Evolutionary conservation across 768 basidiomycete genomes (phyloP).

Genomic region (Mycena rebaudengoi): DNA sequence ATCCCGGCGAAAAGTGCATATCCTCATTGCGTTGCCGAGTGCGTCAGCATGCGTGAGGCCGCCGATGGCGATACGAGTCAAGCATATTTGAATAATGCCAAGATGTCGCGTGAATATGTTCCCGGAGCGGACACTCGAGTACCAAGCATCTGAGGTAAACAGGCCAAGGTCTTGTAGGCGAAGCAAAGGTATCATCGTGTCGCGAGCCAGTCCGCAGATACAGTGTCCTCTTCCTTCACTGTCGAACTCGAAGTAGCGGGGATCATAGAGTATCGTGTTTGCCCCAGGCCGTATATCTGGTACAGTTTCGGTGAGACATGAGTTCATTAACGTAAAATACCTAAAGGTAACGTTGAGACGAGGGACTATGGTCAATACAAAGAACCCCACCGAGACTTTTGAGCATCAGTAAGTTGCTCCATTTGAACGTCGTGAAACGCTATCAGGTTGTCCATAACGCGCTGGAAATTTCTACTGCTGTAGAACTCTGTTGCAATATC

Average conservation of each 20-base stretch:
- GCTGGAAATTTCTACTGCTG: background rate
- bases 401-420: background rate
- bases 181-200: slow-evolving; percentile 9
- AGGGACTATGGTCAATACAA: background rate
- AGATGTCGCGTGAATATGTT: background rate
- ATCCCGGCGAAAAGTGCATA: slow-evolving; percentile 22
- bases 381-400: slow-evolving; percentile 1
- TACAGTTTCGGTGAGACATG: slow-evolving; percentile 24
- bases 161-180: slow-evolving; percentile 4
- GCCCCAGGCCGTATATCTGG: slow-evolving; percentile 23
- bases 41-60: slow-evolving; percentile 23
- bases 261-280: slow-evolving; percentile 16
- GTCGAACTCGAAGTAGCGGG: slow-evolving; percentile 26
- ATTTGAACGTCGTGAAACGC: background rate
- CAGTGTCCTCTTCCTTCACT: slow-evolving; percentile 8
- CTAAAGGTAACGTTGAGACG: background rate
- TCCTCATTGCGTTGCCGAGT: slow-evolving; percentile 18
- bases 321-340: slow-evolving; percentile 14
- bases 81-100: slow-evolving; percentile 20
- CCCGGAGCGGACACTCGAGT: slow-evolving; percentile 14
- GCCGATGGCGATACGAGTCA: slow-evolving; percentile 17
- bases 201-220: slow-evolving; percentile 13
- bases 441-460: slow-evolving; percentile 6
- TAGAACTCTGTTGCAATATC: background rate
- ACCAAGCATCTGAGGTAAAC: slow-evolving; percentile 26